Base-by-base conservation (phyloP, 2,329 filamentous ascomycete species). In the Bertia moriformis region DNA sequence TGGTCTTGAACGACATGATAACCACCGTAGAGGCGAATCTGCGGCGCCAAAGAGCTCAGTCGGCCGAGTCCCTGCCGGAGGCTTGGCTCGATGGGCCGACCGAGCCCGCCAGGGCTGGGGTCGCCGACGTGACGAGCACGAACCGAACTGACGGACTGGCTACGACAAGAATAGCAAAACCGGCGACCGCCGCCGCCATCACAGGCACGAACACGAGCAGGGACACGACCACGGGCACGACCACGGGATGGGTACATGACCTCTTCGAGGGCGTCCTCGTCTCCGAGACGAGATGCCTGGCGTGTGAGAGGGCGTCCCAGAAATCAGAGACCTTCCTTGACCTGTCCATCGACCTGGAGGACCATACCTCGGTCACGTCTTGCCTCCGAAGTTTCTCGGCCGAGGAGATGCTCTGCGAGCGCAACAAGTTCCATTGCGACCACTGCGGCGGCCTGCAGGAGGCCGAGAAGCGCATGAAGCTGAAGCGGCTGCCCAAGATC, bases 371-470 rank as follows among this genome's bases (percentile, higher is more conserved):
- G 0, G 91, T 98, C 3, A 96, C 91, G 2, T 89, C 91, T 18
- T 98, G 91, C 55, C 62, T 98, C 46, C 75, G 85, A 42, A 94
- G 95, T 51, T 98, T 98, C 52, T 98, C 91, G 0, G 87, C 91
- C 36, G 91, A 96, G 51, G 91, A 98, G 59, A 95, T 96, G 86
- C 71, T 98, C 42, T 96, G 91, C 54, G 91, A 98, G 62, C 74
- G 88, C 43, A 96, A 98, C 65, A 98, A 98, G 55, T 98, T 98
- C 48, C 89, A 98, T 54, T 98, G 91, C 60, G 91, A 98, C 56
- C 88, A 88, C 50, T 98, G 91, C 49, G 91, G 91, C 39, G 91
- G 91, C 2, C 65, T 98, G 40, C 91, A 98, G 59, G 91, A 98
- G 61, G 91, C 91, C 0, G 91, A 98, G 59, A 98, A 96, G 66